Percentiles rank a stretch among this genome's conserved stretches.
Conservation (phyloP, 1,284 basidiomycete species). For the Ganoderma boninense region DNA sequence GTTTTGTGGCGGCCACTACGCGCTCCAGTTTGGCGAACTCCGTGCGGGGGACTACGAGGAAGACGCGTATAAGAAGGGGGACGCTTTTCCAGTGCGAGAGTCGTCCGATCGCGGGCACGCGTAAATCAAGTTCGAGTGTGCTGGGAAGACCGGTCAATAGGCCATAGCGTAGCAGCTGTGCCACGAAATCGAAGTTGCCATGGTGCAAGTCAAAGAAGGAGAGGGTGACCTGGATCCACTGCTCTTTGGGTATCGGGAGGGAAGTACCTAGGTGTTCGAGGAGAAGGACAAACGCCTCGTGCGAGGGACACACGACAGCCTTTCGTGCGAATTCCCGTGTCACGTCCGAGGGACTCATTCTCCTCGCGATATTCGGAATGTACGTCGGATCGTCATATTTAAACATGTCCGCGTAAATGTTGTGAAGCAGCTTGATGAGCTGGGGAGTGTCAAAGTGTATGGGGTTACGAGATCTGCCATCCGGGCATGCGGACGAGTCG, state of each 20-base stretch:
- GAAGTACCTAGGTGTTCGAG: conserved; percentile 47
- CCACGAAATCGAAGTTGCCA: neutral
- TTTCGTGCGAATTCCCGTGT: conserved; percentile 19
- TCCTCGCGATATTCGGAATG: conserved; percentile 23
- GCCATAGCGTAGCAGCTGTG: conserved; percentile 43
- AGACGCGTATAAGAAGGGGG: conserved; percentile 38
- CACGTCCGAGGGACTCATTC: conserved; percentile 23
- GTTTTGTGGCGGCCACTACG: conserved; percentile 1
- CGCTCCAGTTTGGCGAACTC: conserved; percentile 10
- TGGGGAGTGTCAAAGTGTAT: conserved; percentile 42
- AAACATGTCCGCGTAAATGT: conserved; percentile 59
- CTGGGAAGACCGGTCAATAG: conserved; percentile 35
- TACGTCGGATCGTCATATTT: conserved; percentile 42
- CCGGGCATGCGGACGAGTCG: conserved; percentile 32
- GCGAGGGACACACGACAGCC: conserved; percentile 17
- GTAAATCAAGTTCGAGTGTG: no score
- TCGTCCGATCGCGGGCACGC: conserved; percentile 15
- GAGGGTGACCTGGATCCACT: conserved; percentile 43
- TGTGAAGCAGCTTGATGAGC: conserved; percentile 52
- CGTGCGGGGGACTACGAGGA: conserved; percentile 30
- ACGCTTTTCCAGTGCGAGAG: conserved; percentile 42
- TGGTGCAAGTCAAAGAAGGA: conserved; percentile 46
- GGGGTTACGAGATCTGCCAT: neutral
- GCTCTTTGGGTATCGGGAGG: conserved; percentile 35
- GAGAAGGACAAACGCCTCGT: conserved; percentile 46